Percentiles rank a stretch among this genome's conserved stretches.
These are phyloP conservation scores for Neocucurbitaria cava DNA, from an alignment of 2,329 filamentous ascomycete species.

Conservation along the genomic window DNA sequence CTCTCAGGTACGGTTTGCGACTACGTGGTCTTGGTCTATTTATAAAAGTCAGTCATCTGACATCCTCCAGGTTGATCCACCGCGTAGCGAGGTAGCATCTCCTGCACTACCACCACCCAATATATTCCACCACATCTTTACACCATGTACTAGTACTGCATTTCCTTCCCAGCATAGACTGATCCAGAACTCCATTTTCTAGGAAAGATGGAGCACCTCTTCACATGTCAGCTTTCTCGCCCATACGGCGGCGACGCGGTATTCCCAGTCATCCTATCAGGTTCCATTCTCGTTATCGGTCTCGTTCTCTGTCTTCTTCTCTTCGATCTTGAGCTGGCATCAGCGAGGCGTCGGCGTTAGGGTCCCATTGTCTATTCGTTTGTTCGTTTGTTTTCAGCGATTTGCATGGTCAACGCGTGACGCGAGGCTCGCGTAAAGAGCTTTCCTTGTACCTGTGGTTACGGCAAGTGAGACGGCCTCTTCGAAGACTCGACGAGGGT, in stretches of 20 bases:
- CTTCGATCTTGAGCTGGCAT: neutral
- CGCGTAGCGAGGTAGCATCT: conserved; percentile 39
- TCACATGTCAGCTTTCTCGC: neutral
- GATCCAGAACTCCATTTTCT: neutral
- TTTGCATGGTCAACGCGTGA: neutral
- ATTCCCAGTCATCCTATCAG: neutral
- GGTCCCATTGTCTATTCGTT: neutral
- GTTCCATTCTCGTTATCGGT: neutral
- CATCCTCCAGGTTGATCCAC: conserved; percentile 31
- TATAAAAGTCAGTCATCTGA: conserved; percentile 14
- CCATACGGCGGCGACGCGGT: neutral
- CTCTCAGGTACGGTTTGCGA: conserved; percentile 37
- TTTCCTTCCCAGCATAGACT: neutral
- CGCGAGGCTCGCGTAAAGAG: neutral
- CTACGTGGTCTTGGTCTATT: neutral
- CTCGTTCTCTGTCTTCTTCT: neutral
- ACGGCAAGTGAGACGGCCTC: neutral
- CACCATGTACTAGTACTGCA: conserved; percentile 1
- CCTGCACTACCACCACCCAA: neutral
- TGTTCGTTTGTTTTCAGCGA: neutral
- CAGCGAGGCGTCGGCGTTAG: neutral
- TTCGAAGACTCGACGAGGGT: neutral
- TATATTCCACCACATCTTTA: neutral
- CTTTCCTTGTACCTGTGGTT: neutral
- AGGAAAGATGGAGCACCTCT: neutral